Conservation (phyloP, 2,329 filamentous ascomycete genomes). For the Erysiphe pulchra region DNA sequence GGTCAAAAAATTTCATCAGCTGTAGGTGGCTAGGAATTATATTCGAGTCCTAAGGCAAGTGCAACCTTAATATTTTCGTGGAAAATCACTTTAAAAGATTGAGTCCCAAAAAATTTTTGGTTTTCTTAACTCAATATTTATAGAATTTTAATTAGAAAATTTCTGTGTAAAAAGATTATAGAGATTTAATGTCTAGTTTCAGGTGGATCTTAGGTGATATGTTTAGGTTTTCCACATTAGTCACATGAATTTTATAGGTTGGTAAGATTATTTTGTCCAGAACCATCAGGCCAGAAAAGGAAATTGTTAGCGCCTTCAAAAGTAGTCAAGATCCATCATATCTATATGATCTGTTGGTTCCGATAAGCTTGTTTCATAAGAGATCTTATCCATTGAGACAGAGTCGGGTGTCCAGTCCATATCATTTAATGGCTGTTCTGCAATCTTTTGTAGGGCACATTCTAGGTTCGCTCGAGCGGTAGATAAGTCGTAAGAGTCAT, state of each 20-base stretch:
- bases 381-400: constrained; percentile 8
- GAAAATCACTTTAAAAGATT: no score
- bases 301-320: not conserved
- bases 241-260: not conserved
- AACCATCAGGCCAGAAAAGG: not conserved
- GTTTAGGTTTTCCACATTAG: not conserved
- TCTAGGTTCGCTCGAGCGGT: constrained; percentile 7
- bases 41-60: no score
- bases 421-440: constrained; percentile 10
- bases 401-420: constrained; percentile 14
- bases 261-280: not conserved
- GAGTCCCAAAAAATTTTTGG: no score
- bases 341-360: constrained; percentile 3
- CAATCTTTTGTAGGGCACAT: constrained; percentile 9
- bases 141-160: not conserved
- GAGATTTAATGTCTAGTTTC: not conserved
- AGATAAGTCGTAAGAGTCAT: constrained; percentile 3
- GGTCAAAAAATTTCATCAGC: no score
- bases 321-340: constrained; percentile 10
- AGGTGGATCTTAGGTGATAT: not conserved
- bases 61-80: no score
- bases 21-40: no score
- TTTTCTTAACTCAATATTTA: not conserved
- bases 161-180: not conserved
- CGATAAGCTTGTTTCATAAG: constrained; percentile 1